Evolutionary conservation across 345 rosid species (phyloP), one percentile per base, ranked within the genome.

Genomic region (Eutrema yunnanense): DNA sequence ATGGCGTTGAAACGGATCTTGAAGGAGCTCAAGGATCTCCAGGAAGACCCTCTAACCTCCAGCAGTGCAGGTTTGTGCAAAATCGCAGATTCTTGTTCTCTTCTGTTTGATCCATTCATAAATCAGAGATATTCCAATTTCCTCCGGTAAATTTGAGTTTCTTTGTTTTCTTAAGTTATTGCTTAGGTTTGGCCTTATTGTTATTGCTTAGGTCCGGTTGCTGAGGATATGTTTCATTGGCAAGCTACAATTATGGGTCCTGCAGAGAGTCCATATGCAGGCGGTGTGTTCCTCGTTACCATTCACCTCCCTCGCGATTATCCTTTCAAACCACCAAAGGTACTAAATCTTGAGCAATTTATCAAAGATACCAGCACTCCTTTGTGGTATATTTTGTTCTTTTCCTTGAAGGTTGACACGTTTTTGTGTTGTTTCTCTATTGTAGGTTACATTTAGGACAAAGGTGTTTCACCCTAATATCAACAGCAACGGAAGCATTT

Each of bases 21-120:
- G 81, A 86, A 84, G 81, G 87, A 86, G 73, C 75, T 84, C 82
- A 84, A 86, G 78, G 87, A 86, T 71, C 81, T 86, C 69, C 90
- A 84, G 81, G 83, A 80, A 73, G 85, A 86, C 73, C 90, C 90
- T 77, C 87, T 87, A 62, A 83, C 83, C 11, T 86, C 85, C 32
- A 82, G 87, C 81, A 86, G 90, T 57, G 90, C 90, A 46, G 86
- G 87, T 86, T 49, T 6, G 57, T 65, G 4, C 33, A 3, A 22
- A 36, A 33, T 6, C 56, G 14, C 16, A 16, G 13, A 48, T 51
- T 52, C 32, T 64, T 51, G 14, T 27, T 59, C 4, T 22, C 1
- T 34, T 4, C 26, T 34, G 7, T 56, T 34, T 34, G 13, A 56
- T 56, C 38, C 19, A 6, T 47, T 47, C 16, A 47, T 6, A 16